Base-by-base conservation (phyloP, 2,329 filamentous ascomycete genomes). In the Lecanicillium sp. region DNA sequence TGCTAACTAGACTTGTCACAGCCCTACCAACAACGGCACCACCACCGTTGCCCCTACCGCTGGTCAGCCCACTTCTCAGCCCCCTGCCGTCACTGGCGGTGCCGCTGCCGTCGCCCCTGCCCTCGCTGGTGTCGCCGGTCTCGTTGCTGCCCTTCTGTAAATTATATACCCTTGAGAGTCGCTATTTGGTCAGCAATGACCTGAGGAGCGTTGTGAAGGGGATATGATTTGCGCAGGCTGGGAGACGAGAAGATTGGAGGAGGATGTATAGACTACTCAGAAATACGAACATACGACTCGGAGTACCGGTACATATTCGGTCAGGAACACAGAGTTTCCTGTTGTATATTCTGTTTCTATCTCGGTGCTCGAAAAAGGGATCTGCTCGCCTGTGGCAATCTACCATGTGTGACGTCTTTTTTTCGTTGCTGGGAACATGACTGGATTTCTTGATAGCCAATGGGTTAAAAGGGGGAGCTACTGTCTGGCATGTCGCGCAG, bases 111-210 rank as follows among this genome's bases (percentile, higher is more conserved):
- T 61, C 48, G 68, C 68, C 48, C 76, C 70, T 44, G 72, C 65
- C 49, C 70, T 80, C 51, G 75, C 72, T 50, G 75, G 70, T 67
- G 57, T 78, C 50, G 64, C 79, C 57, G 77, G 70, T 55, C 57
- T 79, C 45, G 74, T 71, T 54, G 75, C 72, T 57, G 64, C 72
- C 58, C 55, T 70, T 55, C 68, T 78, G 65, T 78, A 77, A 73
- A 70, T 65, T 58, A 56, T 51, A 48, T 48, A 48, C 51, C 51
- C 47, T 54, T 51, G 51, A 54, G 50, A 49, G 50, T 60, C 51
- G 49, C 52, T 50, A 50, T 51, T 51, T 58, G 56, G 53, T 55
- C 55, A 57, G 54, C 51, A 53, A 64, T 56, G 58, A 58, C 56
- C 57, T 58, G 60, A 60, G 45, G 46, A 50, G 48, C 47, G 46